These are phyloP conservation scores for Voacanga thouarsii DNA, from an alignment of 257 asterid species.

Conservation along the genomic window DNA sequence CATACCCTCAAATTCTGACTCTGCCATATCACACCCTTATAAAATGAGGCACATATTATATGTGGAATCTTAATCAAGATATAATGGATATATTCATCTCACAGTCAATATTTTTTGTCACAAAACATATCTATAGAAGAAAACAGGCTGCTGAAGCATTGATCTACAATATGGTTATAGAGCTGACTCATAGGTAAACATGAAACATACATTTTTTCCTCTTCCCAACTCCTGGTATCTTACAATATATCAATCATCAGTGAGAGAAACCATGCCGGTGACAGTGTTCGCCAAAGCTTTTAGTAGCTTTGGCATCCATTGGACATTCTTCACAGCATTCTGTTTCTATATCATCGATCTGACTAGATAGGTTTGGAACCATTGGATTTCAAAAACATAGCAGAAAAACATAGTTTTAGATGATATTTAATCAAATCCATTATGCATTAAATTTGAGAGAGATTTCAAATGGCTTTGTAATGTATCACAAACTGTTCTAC, in stretches of 20 bases:
- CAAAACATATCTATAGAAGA: not conserved
- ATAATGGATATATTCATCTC: not conserved
- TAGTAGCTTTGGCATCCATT: not conserved
- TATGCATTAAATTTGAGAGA: not conserved
- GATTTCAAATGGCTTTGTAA: not conserved
- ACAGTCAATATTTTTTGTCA: not conserved
- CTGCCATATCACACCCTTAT: not conserved
- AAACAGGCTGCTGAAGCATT: not conserved
- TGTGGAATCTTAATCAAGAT: not conserved
- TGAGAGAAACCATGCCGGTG: not conserved
- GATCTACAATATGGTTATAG: not conserved
- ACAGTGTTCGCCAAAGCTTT: not conserved
- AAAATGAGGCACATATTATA: not conserved
- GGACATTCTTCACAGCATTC: not conserved
- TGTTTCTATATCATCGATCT: not conserved
- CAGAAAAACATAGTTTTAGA: not conserved
- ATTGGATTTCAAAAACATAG: not conserved
- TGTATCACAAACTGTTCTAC: no score
- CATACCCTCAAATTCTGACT: not conserved
- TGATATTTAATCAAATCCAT: not conserved
- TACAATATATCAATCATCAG: not conserved
- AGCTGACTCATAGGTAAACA: not conserved
- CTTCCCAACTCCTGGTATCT: not conserved
- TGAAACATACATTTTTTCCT: not conserved
- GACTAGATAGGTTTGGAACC: not conserved